phyloP scores from a whole-genome alignment of 768 basidiomycete genomes.

The Rubroboletus pulcherrimus region DNA sequence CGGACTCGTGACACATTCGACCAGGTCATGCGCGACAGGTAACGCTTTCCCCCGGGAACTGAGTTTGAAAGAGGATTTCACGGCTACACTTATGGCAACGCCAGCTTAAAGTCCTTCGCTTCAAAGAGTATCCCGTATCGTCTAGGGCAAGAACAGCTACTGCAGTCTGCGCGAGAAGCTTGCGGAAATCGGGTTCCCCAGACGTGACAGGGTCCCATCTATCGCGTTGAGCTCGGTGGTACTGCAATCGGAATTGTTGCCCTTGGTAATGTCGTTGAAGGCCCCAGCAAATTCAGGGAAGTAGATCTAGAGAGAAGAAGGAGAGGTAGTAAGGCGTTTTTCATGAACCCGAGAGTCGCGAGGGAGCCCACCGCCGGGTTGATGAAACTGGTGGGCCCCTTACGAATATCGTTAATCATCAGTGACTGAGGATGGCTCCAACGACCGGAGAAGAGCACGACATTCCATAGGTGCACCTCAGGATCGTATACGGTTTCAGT shows the following conservation, averaged over 20 bases:
- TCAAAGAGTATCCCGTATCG: no score
- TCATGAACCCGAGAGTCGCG: neutral
- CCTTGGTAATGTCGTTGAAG: constrained; percentile 42
- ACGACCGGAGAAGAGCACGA: neutral
- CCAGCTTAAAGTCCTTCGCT: no score
- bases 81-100: neutral
- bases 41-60: no score
- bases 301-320: neutral
- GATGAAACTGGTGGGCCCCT: neutral
- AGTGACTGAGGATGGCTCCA: neutral
- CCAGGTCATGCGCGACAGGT: no score
- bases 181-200: neutral
- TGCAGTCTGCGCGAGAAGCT: neutral
- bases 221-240: constrained; percentile 33
- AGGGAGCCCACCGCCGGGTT: neutral
- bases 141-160: constrained; percentile 4
- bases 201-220: constrained; percentile 47
- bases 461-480: no score
- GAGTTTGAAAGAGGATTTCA: neutral
- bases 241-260: constrained; percentile 42
- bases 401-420: neutral
- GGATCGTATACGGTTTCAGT: constrained; percentile 36
- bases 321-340: neutral
- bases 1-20: no score
- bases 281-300: neutral